Base-by-base conservation (phyloP, 495 filamentous ascomycete genomes). In the Sphaerosporella brunnea region DNA sequence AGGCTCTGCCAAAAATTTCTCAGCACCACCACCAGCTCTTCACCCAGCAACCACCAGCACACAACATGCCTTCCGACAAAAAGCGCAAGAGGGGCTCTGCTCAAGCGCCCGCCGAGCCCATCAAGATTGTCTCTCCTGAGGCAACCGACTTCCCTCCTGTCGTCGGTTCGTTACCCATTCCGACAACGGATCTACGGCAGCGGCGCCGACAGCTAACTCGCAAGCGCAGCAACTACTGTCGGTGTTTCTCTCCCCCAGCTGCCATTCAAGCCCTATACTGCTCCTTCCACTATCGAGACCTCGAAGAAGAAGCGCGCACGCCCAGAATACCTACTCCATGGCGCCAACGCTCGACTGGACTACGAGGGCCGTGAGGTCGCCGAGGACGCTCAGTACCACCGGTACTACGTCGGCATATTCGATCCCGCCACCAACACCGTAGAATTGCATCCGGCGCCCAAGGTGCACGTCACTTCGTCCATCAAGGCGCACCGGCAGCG, bases 391-490 rank as follows among this genome's bases (percentile, higher is more conserved):
- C 64, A 72, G 11, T 76, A 86, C 47, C 62, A 92, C 48, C 82
- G 82, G 54, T 82, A 95, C 64, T 97, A 92, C 63, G 63, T 94
- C 50, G 90, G 82, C 23, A 69, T 95, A 37, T 84, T 78, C 52
- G 84, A 97, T 56, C 80, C 83, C 0, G 65, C 70, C 36, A 77
- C 71, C 4, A 77, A 77, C 35, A 73, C 75, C 47, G 68, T 95
- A 55, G 68, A 88, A 47, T 66, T 96, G 3, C 58, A 61, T 18
- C 23, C 82, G 60, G 80, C 81, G 3, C 77, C 75, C 44, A 84
- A 82, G 59, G 68, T 93, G 50, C 73, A 75, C 7, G 69, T 95
- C 7, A 71, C 80, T 42, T 73, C 76, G 25, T 66, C 68, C 38
- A 70, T 82, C 37, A 57, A 57, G 66, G 78, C 57, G 53, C 74